A percentile compares a stretch with the other conserved stretches of the same genome.
Conservation (phyloP, 2,329 filamentous ascomycete genomes). For the Endothia cerciana region DNA sequence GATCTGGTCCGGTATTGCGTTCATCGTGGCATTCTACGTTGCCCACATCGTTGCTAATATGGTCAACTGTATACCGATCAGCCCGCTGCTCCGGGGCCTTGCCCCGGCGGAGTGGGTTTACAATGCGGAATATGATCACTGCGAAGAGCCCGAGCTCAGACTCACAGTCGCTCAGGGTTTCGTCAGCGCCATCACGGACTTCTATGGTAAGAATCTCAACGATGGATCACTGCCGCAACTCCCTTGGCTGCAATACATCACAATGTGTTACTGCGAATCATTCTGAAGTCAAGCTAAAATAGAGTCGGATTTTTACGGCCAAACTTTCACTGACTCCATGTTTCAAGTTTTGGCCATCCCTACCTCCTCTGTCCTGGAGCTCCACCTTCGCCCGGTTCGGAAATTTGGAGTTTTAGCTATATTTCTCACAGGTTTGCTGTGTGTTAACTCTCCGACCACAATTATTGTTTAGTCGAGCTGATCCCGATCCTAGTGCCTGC, state of each 20-base stretch:
- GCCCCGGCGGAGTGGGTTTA: not conserved
- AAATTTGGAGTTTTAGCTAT: not conserved
- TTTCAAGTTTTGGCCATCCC: not conserved
- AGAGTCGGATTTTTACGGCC: no score
- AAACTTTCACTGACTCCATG: not conserved
- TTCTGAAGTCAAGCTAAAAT: not conserved
- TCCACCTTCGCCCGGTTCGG: not conserved
- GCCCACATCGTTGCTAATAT: not conserved
- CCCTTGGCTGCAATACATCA: no score
- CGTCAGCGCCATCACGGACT: not conserved
- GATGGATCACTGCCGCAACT: no score
- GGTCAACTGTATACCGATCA: not conserved
- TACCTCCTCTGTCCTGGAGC: not conserved
- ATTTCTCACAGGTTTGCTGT: not conserved
- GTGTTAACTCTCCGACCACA: not conserved
- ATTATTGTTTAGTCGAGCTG: not conserved
- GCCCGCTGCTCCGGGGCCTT: not conserved
- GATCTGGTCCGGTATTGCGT: not conserved
- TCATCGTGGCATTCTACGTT: not conserved
- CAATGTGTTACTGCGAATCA: not conserved
- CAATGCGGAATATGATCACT: not conserved
- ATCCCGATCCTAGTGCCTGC: not conserved
- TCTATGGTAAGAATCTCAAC: not conserved
- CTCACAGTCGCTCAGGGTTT: not conserved
- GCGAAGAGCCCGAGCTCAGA: not conserved